Percentiles rank a stretch among this genome's conserved stretches.
Conservation (phyloP, 306 rosid species). For the Hylodesmum podocarpum region DNA sequence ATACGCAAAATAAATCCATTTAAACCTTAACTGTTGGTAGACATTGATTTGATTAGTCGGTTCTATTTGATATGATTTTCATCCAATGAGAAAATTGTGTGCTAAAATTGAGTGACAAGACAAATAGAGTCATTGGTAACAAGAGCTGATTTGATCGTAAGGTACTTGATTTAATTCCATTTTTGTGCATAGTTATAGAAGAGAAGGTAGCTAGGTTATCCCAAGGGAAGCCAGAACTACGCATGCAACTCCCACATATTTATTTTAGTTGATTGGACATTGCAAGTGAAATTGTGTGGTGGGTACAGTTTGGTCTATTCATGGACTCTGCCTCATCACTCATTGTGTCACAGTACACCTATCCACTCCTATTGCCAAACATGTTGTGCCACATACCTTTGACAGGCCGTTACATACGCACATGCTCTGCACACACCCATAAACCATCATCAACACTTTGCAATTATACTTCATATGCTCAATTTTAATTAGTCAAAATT, state of each 20-base stretch:
- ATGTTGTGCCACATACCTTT: neutral
- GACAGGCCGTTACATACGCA: neutral
- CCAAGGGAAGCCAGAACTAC: neutral
- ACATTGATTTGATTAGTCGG: too few species aligned
- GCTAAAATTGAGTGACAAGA: neutral
- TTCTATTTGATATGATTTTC: too few species aligned
- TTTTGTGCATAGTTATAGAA: neutral
- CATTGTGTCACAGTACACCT: constrained; percentile 19
- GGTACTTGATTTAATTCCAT: neutral
- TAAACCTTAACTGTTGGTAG: too few species aligned
- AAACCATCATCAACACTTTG: neutral
- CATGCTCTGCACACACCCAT: neutral
- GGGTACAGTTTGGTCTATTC: constrained; percentile 31
- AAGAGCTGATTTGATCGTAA: neutral
- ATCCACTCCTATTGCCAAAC: neutral
- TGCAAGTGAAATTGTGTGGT: constrained; percentile 14
- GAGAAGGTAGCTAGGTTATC: neutral
- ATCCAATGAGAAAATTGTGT: neutral
- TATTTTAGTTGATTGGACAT: constrained; percentile 35
- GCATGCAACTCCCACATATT: neutral
- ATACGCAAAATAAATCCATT: too few species aligned
- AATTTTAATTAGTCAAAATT: neutral
- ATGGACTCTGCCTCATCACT: constrained; percentile 3
- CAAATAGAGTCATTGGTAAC: neutral
- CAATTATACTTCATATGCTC: neutral